Conservation (phyloP, 805 yeast genomes). For the Kodamaea jinghongensis region DNA sequence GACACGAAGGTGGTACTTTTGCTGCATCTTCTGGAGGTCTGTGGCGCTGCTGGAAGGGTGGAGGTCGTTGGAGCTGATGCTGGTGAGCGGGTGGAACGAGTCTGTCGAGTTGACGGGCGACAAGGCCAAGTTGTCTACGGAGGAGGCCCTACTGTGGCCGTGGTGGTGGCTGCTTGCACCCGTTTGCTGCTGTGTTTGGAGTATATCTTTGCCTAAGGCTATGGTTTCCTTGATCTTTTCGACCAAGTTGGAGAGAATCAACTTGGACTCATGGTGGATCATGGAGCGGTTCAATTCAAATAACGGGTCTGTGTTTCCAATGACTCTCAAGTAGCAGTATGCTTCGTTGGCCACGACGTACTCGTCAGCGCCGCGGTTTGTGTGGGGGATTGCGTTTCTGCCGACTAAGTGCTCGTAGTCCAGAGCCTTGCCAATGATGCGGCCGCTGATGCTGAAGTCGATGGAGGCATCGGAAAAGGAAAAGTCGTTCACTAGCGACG, state of each 20-base stretch:
- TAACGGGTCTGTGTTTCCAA: slow-evolving; percentile 21
- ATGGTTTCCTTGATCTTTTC: slow-evolving; percentile 28
- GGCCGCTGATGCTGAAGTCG: slow-evolving; percentile 33
- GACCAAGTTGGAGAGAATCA: slow-evolving; percentile 29
- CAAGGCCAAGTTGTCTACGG: background rate
- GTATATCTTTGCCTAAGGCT: slow-evolving; percentile 23
- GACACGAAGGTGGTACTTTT: slow-evolving; percentile 17
- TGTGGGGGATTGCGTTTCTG: slow-evolving; percentile 13
- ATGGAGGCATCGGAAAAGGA: slow-evolving; percentile 28
- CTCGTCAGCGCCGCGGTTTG: slow-evolving; percentile 21
- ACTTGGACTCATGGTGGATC: slow-evolving; percentile 33
- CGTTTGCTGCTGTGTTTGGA: slow-evolving; percentile 1
- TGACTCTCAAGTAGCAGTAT: slow-evolving; percentile 23
- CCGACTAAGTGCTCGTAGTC: slow-evolving; percentile 22
- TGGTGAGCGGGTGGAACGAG: background rate
- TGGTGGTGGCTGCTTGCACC: background rate
- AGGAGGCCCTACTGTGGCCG: background rate
- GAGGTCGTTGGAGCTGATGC: background rate
- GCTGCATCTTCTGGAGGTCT: slow-evolving; percentile 30
- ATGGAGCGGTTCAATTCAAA: slow-evolving; percentile 28
- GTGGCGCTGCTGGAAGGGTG: slow-evolving; percentile 21
- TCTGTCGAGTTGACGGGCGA: background rate
- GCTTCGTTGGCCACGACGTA: slow-evolving; percentile 32
- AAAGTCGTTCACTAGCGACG: slow-evolving; percentile 26
- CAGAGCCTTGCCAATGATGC: slow-evolving; percentile 37